phyloP scores from a whole-genome alignment of 2,329 filamentous ascomycete genomes.

The Hypoxylon sp. region DNA sequence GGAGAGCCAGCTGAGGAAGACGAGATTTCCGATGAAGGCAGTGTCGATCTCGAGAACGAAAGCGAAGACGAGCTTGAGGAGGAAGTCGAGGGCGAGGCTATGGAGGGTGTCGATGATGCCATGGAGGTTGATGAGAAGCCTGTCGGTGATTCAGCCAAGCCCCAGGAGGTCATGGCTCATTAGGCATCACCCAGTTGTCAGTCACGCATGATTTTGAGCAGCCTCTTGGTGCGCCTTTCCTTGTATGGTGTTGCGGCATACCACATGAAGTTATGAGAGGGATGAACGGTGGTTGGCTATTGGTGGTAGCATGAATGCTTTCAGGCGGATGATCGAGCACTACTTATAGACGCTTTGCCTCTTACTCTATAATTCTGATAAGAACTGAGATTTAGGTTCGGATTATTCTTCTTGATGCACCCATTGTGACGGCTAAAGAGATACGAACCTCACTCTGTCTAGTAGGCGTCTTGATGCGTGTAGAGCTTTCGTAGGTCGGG shows the following conservation, averaged over 20 bases:
- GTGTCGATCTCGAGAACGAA: conserved; percentile 80
- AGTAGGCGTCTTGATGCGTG: not conserved
- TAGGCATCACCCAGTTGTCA: conserved; percentile 26
- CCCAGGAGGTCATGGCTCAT: conserved; percentile 50
- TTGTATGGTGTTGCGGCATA: conserved; percentile 25
- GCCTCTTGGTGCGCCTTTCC: conserved; percentile 11
- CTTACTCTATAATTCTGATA: conserved; percentile 30
- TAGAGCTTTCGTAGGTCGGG: not conserved
- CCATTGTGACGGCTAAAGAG: not conserved
- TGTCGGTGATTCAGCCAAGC: conserved; percentile 40
- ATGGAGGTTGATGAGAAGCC: conserved; percentile 61
- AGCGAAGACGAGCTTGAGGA: conserved; percentile 76
- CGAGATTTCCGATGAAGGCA: conserved; percentile 76
- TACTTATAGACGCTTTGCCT: conserved; percentile 29
- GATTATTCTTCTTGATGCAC: not conserved
- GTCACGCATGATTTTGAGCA: conserved; percentile 10
- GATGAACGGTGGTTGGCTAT: conserved; percentile 38
- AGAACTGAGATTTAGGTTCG: conserved; percentile 25
- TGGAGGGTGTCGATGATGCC: conserved; percentile 57
- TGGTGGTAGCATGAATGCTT: conserved; percentile 33
- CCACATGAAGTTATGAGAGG: conserved; percentile 42
- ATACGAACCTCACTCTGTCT: not conserved
- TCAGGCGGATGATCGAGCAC: conserved; percentile 31
- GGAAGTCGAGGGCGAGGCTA: conserved; percentile 63
- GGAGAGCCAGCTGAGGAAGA: conserved; percentile 71